Conservation (phyloP, 805 yeast genomes). For the Diddensiella transvaalensis region DNA sequence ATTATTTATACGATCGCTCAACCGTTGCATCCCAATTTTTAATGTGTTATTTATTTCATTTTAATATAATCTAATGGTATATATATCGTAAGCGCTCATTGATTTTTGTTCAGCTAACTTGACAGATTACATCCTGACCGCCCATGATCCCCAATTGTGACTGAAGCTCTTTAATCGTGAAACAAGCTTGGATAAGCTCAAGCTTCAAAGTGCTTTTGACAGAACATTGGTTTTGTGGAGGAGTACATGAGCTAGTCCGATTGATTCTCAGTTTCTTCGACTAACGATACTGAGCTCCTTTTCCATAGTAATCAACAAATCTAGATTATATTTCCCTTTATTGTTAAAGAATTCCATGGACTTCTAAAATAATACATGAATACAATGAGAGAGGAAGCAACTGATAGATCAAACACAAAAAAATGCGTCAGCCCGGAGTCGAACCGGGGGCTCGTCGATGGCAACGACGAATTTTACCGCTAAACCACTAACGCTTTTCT, state of each 20-base stretch:
- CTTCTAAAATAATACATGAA: too few relatives aligned
- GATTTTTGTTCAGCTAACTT: not conserved
- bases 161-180: constrained; percentile 1
- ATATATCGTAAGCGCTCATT: too few relatives aligned
- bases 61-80: not conserved
- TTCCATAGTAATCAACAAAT: not conserved
- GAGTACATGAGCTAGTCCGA: not conserved
- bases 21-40: not conserved
- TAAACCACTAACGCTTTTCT: constrained; percentile 48
- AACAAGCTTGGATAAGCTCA: constrained; percentile 11
- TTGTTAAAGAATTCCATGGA: too few relatives aligned
- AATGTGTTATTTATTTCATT: not conserved
- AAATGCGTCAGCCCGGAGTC: constrained; percentile 56
- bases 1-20: not conserved
- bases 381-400: too few relatives aligned
- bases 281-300: not conserved
- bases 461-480: constrained; percentile 57
- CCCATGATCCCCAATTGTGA: constrained; percentile 1
- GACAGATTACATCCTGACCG: not conserved
- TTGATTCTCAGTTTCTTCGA: not conserved
- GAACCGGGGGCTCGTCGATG: constrained; percentile 60
- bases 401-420: too few relatives aligned
- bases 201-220: not conserved
- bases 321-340: too few relatives aligned
- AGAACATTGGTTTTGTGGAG: constrained; percentile 4